phyloP scores from a whole-genome alignment of 2,329 filamentous ascomycete species.

The Teratosphaeria pseudoeucalypti region DNA sequence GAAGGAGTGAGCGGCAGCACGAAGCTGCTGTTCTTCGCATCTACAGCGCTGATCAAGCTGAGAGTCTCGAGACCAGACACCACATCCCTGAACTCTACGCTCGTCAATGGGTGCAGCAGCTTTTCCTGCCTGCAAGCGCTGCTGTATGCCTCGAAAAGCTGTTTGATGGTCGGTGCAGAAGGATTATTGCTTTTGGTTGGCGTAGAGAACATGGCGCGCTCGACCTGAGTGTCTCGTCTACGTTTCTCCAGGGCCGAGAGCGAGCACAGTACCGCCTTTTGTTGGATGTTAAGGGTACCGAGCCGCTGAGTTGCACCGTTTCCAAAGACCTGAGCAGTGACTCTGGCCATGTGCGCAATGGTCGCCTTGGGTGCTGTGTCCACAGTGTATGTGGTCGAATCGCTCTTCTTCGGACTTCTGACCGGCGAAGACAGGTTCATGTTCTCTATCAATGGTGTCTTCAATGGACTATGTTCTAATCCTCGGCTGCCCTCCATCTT shows the following conservation, averaged over 20 bases:
- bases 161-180: conserved; percentile 68
- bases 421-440: conserved; percentile 56
- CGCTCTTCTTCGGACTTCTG: conserved; percentile 26
- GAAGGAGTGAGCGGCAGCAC: conserved; percentile 51
- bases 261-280: conserved; percentile 88
- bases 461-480: conserved; percentile 50
- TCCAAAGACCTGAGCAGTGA: conserved; percentile 81
- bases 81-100: conserved; percentile 89
- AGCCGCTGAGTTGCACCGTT: conserved; percentile 80
- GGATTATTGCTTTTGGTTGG: conserved; percentile 30
- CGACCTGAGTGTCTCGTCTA: conserved; percentile 39
- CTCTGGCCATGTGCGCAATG: conserved; percentile 82
- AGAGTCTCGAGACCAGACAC: conserved; percentile 80
- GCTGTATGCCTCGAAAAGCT: conserved; percentile 74
- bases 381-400: conserved; percentile 44
- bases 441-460: conserved; percentile 71
- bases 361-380: conserved; percentile 79
- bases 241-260: conserved; percentile 77
- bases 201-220: conserved; percentile 25
- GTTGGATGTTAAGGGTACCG: conserved; percentile 81
- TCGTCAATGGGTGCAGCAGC: conserved; percentile 78
- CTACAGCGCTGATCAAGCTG: conserved; percentile 61
- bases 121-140: conserved; percentile 75
- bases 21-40: conserved; percentile 63
- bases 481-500: conserved; percentile 56